These are phyloP conservation scores for Bryoglossum gracile DNA, from an alignment of 495 filamentous ascomycete species.

Conservation along the genomic window DNA sequence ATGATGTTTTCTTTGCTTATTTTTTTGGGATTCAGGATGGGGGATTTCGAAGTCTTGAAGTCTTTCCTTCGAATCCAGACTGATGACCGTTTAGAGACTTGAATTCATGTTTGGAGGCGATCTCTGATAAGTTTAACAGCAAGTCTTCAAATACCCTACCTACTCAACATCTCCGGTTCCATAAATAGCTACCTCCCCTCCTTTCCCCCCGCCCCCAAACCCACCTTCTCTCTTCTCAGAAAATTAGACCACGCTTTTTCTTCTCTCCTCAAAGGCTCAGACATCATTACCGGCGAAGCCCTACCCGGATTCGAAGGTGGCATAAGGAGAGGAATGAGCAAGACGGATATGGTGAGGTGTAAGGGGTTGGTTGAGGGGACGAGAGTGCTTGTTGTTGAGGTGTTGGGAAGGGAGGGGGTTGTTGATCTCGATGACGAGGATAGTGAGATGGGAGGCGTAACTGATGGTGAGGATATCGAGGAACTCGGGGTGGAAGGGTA, in stretches of 20 bases:
- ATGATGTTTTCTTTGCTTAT: no score
- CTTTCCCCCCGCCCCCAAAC: constrained; percentile 57
- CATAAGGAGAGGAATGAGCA: constrained; percentile 43
- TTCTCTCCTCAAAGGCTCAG: constrained; percentile 57
- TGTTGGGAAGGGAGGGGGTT: constrained; percentile 37
- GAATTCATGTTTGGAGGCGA: no score
- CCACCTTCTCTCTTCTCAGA: constrained; percentile 58
- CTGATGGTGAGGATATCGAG: constrained; percentile 31
- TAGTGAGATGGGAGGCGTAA: constrained; percentile 31
- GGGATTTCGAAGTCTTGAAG: no score
- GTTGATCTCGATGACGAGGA: constrained; percentile 25
- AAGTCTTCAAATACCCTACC: constrained; percentile 72
- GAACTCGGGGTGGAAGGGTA: constrained; percentile 36
- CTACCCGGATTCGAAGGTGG: constrained; percentile 61
- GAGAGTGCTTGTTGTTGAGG: constrained; percentile 56
- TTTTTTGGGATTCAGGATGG: no score
- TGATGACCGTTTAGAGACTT: no score
- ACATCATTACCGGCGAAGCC: constrained; percentile 54
- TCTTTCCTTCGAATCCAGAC: no score
- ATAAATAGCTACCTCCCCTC: constrained; percentile 55
- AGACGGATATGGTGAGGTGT: constrained; percentile 76
- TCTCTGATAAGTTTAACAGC: constrained; percentile 40
- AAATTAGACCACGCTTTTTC: constrained; percentile 77
- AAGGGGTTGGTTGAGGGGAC: constrained; percentile 60
- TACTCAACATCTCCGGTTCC: constrained; percentile 68